Evolutionary conservation across 1,284 basidiomycete genomes (phyloP).

Genomic region (Chalciporus sp.): DNA sequence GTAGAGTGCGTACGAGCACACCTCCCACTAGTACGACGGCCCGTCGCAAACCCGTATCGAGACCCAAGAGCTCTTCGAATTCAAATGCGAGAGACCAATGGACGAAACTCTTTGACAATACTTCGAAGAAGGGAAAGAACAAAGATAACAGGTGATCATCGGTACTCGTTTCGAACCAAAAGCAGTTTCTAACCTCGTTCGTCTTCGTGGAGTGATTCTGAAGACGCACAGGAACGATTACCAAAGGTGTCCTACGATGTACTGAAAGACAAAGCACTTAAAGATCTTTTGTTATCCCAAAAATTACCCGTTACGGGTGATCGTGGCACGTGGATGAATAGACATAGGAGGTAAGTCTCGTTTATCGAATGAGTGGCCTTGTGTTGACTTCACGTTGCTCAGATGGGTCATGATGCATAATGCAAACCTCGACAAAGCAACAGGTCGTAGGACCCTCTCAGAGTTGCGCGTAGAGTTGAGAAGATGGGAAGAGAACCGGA

Average conservation of each 20-base stretch:
- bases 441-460: constrained; percentile 46
- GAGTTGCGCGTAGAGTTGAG: constrained; percentile 57
- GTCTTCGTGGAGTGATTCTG: constrained; percentile 28
- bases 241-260: constrained; percentile 69
- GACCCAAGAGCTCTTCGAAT: constrained; percentile 18
- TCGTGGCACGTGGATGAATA: constrained; percentile 48
- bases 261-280: constrained; percentile 62
- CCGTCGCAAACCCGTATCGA: constrained; percentile 41
- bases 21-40: neutral
- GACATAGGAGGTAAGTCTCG: constrained; percentile 58
- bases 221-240: constrained; percentile 48
- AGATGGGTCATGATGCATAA: constrained; percentile 74
- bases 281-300: constrained; percentile 56
- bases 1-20: constrained; percentile 8
- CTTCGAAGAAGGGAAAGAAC: constrained; percentile 42
- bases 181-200: constrained; percentile 12
- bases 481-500: constrained; percentile 57
- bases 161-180: constrained; percentile 2
- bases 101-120: constrained; percentile 50
- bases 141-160: constrained; percentile 43
- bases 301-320: constrained; percentile 56
- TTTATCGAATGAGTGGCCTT: neutral
- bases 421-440: constrained; percentile 66
- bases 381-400: neutral
- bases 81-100: constrained; percentile 42